Evolutionary conservation across 2,329 filamentous ascomycete genomes (phyloP), one percentile per base, ranked within the genome.

Genomic region (Aspergillus sergii): DNA sequence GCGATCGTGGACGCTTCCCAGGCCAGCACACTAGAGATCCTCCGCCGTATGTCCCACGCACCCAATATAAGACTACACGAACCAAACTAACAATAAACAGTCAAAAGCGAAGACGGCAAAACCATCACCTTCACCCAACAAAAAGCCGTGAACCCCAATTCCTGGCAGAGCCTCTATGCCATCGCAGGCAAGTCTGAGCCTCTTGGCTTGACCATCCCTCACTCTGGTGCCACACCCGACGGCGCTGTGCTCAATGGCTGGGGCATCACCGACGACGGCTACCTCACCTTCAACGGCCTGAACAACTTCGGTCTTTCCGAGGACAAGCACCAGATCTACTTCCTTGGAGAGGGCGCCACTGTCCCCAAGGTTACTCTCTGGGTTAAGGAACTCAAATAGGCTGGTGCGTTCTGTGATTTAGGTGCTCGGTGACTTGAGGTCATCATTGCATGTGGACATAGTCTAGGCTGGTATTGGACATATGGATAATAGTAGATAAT

Each of bases 161-260:
- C 46, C n/a, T 59, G 55, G 60, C 60, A 62, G 30, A 50, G 45
- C 34, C 50, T 62, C 19, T 62, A 56, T 21, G 60, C 48, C 14
- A 41, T 62, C 19, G 30, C 48, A 2, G 48, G 28, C 2, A 26
- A 26, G 5, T 19, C n/a, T n/a, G 9, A 59, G 56, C 60, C 60
- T 19, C 46, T 62, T 21, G 56, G n/a, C 19, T 9, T 62, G 56
- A 59, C 60, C 30, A 21, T n/a, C 19, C 60, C 55, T 45, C 56
- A 62, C 32, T 59, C 60, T 32, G 60, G 41, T 21, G 56, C 39
- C 11, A 39, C 16, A 11, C 60, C 60, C 30, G 23, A 30, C 2
- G 48, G 41, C n/a, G 60, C 60, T 14, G 34, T 43, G 14, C 16
- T 59, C 8, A 48, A 50, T 5, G 50, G 30, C 23, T 62, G 59